Evolutionary conservation across 768 basidiomycete genomes (phyloP).

Genomic region (Serendipita indica): DNA sequence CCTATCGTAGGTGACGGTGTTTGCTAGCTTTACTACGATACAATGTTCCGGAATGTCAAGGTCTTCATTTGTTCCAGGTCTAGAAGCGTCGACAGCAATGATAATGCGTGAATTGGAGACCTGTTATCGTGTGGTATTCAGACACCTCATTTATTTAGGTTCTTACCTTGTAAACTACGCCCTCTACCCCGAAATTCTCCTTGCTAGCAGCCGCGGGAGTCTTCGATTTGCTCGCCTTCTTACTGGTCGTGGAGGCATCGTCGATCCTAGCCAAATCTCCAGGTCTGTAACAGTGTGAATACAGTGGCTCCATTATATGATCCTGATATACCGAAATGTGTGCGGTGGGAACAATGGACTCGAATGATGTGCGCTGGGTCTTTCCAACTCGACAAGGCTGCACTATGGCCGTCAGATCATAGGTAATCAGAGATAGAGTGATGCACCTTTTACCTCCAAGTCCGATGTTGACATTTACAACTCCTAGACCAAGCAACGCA

Average conservation of each 20-base stretch:
- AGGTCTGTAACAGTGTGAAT: conserved; percentile 31
- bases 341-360: conserved; percentile 68
- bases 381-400: conserved; percentile 75
- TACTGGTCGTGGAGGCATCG: conserved; percentile 31
- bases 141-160: too few species aligned
- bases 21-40: conserved; percentile 75
- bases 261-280: conserved; percentile 85
- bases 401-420: conserved; percentile 15
- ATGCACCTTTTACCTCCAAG: conserved; percentile 82
- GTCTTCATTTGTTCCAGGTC: conserved; percentile 40
- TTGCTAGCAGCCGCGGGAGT: conserved; percentile 31
- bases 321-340: conserved; percentile 45
- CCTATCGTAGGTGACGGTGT: conserved; percentile 86
- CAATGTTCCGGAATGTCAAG: conserved; percentile 75
- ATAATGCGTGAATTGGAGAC: conserved; percentile 71
- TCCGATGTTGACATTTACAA: conserved; percentile 61
- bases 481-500: conserved; percentile 56
- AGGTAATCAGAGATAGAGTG: conserved; percentile 7
- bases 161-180: conserved; percentile 72
- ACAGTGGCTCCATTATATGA: not conserved
- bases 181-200: conserved; percentile 38
- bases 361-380: conserved; percentile 66
- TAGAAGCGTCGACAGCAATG: conserved; percentile 46
- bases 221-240: conserved; percentile 30
- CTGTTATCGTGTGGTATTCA: conserved; percentile 24